Conservation (phyloP, 495 filamentous ascomycete species). For the Apodospora peruviana region DNA sequence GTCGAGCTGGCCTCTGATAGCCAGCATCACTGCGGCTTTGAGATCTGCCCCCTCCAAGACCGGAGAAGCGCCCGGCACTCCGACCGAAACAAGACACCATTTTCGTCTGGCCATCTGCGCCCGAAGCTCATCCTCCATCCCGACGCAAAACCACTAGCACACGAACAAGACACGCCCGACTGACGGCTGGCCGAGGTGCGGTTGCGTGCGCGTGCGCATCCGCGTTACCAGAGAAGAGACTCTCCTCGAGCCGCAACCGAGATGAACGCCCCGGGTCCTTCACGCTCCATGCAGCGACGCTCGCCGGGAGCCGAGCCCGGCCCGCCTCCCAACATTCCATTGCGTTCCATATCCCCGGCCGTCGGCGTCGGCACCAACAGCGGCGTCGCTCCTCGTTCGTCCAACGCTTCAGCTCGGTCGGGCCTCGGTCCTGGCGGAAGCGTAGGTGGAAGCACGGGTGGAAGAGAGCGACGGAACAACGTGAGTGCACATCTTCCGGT, state of each 20-base stretch:
- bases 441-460: slow-evolving; percentile 16
- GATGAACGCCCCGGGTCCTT: slow-evolving; percentile 36
- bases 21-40: too few relatives aligned
- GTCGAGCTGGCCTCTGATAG: too few relatives aligned
- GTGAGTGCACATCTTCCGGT: slow-evolving; percentile 35
- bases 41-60: too few relatives aligned
- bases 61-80: too few relatives aligned
- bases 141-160: too few relatives aligned
- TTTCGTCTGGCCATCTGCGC: too few relatives aligned
- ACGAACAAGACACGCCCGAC: too few relatives aligned
- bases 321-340: slow-evolving; percentile 33
- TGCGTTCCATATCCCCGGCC: slow-evolving; percentile 37
- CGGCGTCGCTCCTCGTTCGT: slow-evolving; percentile 37
- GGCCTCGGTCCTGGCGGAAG: slow-evolving; percentile 18
- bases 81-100: too few relatives aligned
- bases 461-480: slow-evolving; percentile 42
- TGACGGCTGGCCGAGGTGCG: slow-evolving; percentile 2
- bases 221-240: not conserved
- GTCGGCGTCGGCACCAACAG: slow-evolving; percentile 29
- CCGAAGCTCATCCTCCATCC: too few relatives aligned
- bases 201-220: not conserved
- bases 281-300: slow-evolving; percentile 41
- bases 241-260: not conserved
- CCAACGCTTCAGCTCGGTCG: slow-evolving; percentile 30
- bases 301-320: slow-evolving; percentile 45